Base-by-base conservation (phyloP, 1,284 basidiomycete genomes). In the Apiotrichum veenhuisii region DNA sequence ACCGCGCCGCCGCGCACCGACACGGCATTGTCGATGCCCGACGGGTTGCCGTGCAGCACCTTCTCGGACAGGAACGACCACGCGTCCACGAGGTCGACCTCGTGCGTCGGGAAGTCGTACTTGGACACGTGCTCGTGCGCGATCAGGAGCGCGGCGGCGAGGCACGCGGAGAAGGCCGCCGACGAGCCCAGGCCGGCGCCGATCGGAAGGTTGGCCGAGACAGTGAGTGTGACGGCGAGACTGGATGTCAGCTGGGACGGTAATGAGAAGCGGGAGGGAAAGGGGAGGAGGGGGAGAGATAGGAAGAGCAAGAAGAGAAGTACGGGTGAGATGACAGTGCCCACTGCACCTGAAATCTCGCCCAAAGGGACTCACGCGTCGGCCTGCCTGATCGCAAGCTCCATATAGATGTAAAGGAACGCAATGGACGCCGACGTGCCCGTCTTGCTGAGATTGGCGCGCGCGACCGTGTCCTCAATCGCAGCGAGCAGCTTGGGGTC, bases 161-260 rank as follows among this genome's bases (percentile, higher is more conserved):
- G 80, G 73, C 93, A 96, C 17, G 87, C 84, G 5, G 91, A 95
- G 78, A 89, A 96, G 9, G 48, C 48, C 1, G 96, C 96, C 23
- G 92, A 97, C 17, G 95, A 98, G 30, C 96, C 96, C 46, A 98
- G 86, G 41, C 96, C 96, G 10, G 96, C 96, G n/a, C 92, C 89
- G 62, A 98, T 88, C n/a, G 96, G 96, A 12, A 98, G 83, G n/a
- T 91, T 89, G 40, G 93, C 88, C 48, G 95, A 91, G 41, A 88
- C 83, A 33, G 86, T 84, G 71, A 95, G 88, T 56, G 87, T 86
- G 74, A 92, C 66, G 40, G 61, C 41, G 20, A 65, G 65, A 15
- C 71, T 74, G 56, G 4, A 18, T 14, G 55, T 59, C 22, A 57
- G 37, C 37, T n/a, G n/a, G n/a, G n/a, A n/a, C n/a, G n/a, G n/a